Conservation (phyloP, 805 yeast genomes). For the Candida sonorensis region DNA sequence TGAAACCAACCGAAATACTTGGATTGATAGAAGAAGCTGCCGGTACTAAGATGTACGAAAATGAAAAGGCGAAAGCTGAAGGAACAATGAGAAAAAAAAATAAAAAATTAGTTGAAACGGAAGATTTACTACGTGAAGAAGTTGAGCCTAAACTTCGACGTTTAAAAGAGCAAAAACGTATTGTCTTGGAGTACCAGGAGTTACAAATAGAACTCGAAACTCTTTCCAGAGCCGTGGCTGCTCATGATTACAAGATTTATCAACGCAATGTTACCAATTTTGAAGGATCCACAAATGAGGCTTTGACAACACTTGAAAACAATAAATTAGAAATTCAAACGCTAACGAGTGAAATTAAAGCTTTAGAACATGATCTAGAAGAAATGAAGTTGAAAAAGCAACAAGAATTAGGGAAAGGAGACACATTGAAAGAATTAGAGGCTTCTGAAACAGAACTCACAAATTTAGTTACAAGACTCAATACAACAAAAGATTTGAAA, state of each 20-base stretch:
- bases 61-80: slow-evolving; percentile 84
- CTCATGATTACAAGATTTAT: slow-evolving; percentile 56
- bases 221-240: slow-evolving; percentile 63
- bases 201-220: slow-evolving; percentile 76
- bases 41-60: slow-evolving; percentile 94
- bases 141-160: slow-evolving; percentile 88
- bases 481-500: slow-evolving; percentile 56
- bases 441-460: slow-evolving; percentile 44
- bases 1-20: slow-evolving; percentile 88
- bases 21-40: slow-evolving; percentile 97
- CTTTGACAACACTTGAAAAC: slow-evolving; percentile 33
- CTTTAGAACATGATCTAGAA: slow-evolving; percentile 54
- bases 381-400: slow-evolving; percentile 47
- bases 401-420: slow-evolving; percentile 53
- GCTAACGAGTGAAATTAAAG: slow-evolving; percentile 47
- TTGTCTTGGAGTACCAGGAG: slow-evolving; percentile 80
- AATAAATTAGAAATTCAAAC: slow-evolving; percentile 39
- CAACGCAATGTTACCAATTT: slow-evolving; percentile 36
- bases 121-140: slow-evolving; percentile 69
- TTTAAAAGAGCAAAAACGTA: slow-evolving; percentile 72
- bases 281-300: slow-evolving; percentile 34
- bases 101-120: slow-evolving; percentile 71
- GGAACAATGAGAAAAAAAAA: slow-evolving; percentile 90
- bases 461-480: slow-evolving; percentile 60
- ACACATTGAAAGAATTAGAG: slow-evolving; percentile 55